These are phyloP conservation scores for Phoma sp. DNA, from an alignment of 2,329 filamentous ascomycete genomes.

Conservation along the genomic window DNA sequence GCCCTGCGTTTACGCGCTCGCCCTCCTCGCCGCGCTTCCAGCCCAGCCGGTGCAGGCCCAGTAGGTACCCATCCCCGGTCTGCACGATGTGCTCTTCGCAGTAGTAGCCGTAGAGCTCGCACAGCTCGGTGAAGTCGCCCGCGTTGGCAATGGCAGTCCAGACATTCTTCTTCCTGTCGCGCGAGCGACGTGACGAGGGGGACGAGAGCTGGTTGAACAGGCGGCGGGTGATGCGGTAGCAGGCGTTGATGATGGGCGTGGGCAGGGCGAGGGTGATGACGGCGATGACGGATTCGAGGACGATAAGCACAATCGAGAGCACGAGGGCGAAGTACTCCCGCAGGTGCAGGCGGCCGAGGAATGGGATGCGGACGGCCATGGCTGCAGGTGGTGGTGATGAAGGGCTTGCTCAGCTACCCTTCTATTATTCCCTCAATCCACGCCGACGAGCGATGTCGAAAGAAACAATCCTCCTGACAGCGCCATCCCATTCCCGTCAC, in stretches of 20 bases:
- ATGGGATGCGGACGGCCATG: conserved; percentile 64
- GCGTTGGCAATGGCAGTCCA: conserved; percentile 83
- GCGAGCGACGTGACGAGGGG: conserved; percentile 71
- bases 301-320: conserved; percentile 81
- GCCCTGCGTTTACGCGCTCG: conserved; percentile 76
- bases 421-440: neutral
- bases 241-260: conserved; percentile 79
- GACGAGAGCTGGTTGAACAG: conserved; percentile 82
- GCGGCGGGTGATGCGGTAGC: conserved; percentile 80
- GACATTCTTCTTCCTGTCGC: conserved; percentile 74
- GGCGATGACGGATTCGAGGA: conserved; percentile 82
- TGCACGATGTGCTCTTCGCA: conserved; percentile 97
- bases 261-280: conserved; percentile 88
- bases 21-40: conserved; percentile 84
- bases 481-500: conserved; percentile 3
- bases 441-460: neutral
- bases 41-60: conserved; percentile 86
- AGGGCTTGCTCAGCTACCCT: too few species aligned
- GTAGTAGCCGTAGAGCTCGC: conserved; percentile 86
- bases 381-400: too few species aligned
- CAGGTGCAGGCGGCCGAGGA: conserved; percentile 66
- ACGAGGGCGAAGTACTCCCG: conserved; percentile 88
- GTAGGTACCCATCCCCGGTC: conserved; percentile 90
- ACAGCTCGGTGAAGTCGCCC: conserved; percentile 93
- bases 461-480: neutral